Evolutionary conservation across 1,139 yeast species (phyloP), one percentile per base, ranked within the genome.

Genomic region (Lodderomyces oxycetoniae): DNA sequence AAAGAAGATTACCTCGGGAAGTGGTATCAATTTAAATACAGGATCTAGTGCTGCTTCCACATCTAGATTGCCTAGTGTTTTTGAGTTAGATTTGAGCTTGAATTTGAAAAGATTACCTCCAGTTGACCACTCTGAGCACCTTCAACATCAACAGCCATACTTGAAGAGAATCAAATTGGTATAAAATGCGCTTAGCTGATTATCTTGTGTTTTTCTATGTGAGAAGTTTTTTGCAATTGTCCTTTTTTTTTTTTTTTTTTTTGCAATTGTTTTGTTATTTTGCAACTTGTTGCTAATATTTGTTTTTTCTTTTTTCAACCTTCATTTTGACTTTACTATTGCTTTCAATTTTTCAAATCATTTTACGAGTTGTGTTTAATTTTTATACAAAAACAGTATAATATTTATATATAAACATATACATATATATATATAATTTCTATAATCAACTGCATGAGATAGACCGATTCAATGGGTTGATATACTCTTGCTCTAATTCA

Each of bases 381-480:
- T n/a, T n/a, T n/a, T n/a, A n/a, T n/a, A n/a, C n/a, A n/a, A n/a
- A n/a, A n/a, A n/a, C n/a, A n/a, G n/a, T n/a, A n/a, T n/a, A n/a
- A n/a, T n/a, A n/a, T n/a, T n/a, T n/a, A n/a, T n/a, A n/a, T n/a
- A n/a, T n/a, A n/a, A n/a, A n/a, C n/a, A n/a, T n/a, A n/a, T n/a
- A n/a, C n/a, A n/a, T n/a, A n/a, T n/a, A n/a, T n/a, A n/a, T n/a
- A n/a, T n/a, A n/a, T n/a, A n/a, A n/a, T n/a, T n/a, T n/a, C n/a
- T n/a, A n/a, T n/a, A n/a, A n/a, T n/a, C n/a, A n/a, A n/a, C n/a
- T n/a, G n/a, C 32, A 22, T 10, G 4, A 22, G 14, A 52, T 45
- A 9, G 47, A 64, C 44, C 88, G 63, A 48, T 73, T 76, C 41
- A 83, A 61, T 2, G 95, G 89, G 41, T 85, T 83, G 16, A 86